These are phyloP conservation scores for Plasmodium gonderi DNA, from an alignment of 169 alveolate genomes.

Conservation along the genomic window DNA sequence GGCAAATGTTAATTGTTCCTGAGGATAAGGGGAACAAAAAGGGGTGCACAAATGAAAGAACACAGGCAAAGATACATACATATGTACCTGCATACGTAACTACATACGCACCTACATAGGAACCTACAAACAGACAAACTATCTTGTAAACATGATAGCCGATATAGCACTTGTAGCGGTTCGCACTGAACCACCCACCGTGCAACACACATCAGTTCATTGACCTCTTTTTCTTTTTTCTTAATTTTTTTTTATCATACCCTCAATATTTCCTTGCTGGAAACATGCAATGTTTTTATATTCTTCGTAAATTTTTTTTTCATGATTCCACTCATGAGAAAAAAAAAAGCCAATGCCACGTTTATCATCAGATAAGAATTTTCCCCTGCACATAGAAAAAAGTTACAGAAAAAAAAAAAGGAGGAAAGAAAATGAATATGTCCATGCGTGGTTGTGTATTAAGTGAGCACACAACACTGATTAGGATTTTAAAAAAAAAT, in stretches of 20 bases:
- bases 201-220: neutral
- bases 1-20: slow-evolving; percentile 67
- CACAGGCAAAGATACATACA: neutral
- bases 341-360: slow-evolving; percentile 11
- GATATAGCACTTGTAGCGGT: too few species aligned
- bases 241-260: neutral
- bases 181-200: too few species aligned
- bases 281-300: slow-evolving; percentile 42
- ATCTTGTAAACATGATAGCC: too few species aligned
- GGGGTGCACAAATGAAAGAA: neutral
- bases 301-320: slow-evolving; percentile 56
- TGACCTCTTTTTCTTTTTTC: neutral
- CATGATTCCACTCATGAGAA: slow-evolving; percentile 59
- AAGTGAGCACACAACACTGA: too few species aligned
- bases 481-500: too few species aligned
- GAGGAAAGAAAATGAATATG: too few species aligned
- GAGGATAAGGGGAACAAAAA: neutral
- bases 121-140: too few species aligned
- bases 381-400: slow-evolving; percentile 29
- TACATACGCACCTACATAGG: neutral
- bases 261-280: slow-evolving; percentile 67
- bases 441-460: too few species aligned
- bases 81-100: neutral
- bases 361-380: slow-evolving; percentile 45
- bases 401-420: neutral